Conservation (phyloP, 2,329 filamentous ascomycete genomes). For the Fusarium burgessii region DNA sequence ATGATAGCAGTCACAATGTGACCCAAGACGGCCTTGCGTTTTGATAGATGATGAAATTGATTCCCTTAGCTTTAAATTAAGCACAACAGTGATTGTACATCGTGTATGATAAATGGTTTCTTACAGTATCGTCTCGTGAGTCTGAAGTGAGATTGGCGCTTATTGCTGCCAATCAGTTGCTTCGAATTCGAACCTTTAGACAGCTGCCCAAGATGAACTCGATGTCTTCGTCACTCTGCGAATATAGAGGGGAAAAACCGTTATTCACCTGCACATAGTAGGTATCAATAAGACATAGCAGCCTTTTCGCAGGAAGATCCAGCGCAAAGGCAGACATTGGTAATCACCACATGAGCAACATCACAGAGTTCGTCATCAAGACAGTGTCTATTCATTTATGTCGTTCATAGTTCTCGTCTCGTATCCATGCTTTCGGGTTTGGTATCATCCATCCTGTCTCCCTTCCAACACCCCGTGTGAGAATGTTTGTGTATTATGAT, state of each 20-base stretch:
- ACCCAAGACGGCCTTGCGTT: constrained; percentile 38
- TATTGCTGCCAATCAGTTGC: neutral
- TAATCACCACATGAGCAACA: neutral
- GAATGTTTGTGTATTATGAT: constrained; percentile 8
- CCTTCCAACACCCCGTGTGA: neutral
- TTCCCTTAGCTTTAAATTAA: constrained; percentile 39
- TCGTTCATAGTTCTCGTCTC: constrained; percentile 28
- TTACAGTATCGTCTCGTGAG: neutral
- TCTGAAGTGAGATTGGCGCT: neutral
- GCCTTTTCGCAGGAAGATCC: neutral
- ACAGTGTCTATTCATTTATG: constrained; percentile 34
- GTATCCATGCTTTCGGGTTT: constrained; percentile 39
- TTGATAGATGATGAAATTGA: constrained; percentile 52
- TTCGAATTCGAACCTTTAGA: neutral
- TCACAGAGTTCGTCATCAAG: constrained; percentile 3
- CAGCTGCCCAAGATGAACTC: neutral
- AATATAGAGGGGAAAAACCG: neutral
- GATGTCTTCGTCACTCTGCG: neutral
- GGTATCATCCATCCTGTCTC: constrained; percentile 37
- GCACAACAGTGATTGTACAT: neutral
- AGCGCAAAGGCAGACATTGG: neutral
- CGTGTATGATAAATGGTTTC: neutral
- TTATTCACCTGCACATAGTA: neutral
- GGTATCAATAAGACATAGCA: neutral
- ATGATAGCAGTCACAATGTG: constrained; percentile 23